Conservation (phyloP, 192 early-diverging fungal species). For the Rhizophagus sp. region DNA sequence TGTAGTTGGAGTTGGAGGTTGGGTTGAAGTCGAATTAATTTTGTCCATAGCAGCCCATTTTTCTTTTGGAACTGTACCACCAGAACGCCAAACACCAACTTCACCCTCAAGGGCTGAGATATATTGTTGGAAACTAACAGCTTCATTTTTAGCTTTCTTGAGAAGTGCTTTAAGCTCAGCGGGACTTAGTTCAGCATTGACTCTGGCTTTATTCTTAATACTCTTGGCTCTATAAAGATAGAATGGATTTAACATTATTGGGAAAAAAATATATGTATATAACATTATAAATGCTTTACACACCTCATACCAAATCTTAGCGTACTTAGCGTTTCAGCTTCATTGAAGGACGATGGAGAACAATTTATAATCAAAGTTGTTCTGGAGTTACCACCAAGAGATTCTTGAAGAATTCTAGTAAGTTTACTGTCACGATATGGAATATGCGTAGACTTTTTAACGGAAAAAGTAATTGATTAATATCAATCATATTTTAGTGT, state of each 20-base stretch:
- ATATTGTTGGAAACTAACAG: constrained; percentile 81
- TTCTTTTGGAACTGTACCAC: constrained; percentile 64
- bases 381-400: constrained; percentile 98
- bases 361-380: constrained; percentile 99
- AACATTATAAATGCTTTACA: constrained; percentile 21
- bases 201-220: constrained; percentile 99
- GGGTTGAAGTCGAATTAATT: constrained; percentile 46
- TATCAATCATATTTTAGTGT: not conserved
- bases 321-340: constrained; percentile 91
- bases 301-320: constrained; percentile 91
- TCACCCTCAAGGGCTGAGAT: constrained; percentile 86
- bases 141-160: constrained; percentile 85
- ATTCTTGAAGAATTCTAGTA: constrained; percentile 99
- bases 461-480: not conserved
- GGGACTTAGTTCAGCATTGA: constrained; percentile 95
- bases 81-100: constrained; percentile 85
- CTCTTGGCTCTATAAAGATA: constrained; percentile 78
- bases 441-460: constrained; percentile 82
- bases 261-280: not conserved
- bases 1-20: constrained; percentile 51
- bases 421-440: constrained; percentile 99
- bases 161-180: constrained; percentile 94
- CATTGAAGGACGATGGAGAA: constrained; percentile 97
- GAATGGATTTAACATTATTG: not conserved
- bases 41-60: constrained; percentile 63